Evolutionary conservation across 2,329 filamentous ascomycete species (phyloP).

Genomic region (Pestalotiopsis fici): DNA sequence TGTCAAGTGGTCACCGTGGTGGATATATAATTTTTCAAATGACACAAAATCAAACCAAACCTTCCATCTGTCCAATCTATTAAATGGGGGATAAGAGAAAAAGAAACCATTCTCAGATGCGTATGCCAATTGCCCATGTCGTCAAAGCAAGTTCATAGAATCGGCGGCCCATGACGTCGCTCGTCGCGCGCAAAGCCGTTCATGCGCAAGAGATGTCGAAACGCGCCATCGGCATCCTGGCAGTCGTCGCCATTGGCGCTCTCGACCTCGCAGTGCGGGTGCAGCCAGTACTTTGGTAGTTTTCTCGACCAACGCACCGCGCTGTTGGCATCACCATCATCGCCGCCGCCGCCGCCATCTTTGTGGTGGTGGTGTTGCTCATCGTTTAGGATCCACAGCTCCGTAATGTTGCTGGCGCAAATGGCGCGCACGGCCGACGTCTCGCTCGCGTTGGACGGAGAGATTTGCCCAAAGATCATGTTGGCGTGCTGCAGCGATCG

Average conservation of each 20-base stretch:
- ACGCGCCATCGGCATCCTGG: not conserved
- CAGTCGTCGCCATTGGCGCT: not conserved
- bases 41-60: no score
- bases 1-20: no score
- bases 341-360: not conserved
- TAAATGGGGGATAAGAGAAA: no score
- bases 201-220: not conserved
- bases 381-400: not conserved
- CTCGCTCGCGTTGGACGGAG: not conserved
- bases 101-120: no score
- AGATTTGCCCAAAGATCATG: not conserved
- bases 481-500: not conserved
- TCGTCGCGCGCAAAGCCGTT: not conserved
- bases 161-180: not conserved
- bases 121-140: no score
- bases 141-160: not conserved
- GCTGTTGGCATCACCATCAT: not conserved
- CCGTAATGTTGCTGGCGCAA: not conserved
- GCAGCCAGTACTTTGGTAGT: not conserved
- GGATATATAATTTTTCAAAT: no score
- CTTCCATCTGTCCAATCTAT: no score
- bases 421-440: not conserved
- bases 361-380: no score
- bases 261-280: not conserved
- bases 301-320: not conserved